Conservation (phyloP, 305 asterid genomes). For the Plantago coronopus region DNA sequence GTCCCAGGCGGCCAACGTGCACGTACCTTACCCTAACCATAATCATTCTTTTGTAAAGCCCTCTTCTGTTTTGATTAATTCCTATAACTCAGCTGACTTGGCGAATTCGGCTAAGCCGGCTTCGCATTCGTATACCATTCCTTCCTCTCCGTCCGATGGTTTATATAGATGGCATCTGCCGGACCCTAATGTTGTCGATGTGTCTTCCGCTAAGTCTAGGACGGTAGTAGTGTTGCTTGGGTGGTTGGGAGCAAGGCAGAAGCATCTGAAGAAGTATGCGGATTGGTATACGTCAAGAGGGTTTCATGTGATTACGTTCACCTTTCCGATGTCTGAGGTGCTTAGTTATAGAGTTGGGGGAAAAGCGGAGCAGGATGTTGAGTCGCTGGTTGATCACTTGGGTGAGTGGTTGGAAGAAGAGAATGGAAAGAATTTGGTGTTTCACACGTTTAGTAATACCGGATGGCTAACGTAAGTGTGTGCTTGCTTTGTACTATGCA, state of each 20-base stretch:
- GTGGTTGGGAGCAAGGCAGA: constrained; percentile 96
- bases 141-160: constrained; percentile 49
- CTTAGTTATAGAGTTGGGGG: constrained; percentile 87
- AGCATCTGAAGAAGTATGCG: constrained; percentile 74
- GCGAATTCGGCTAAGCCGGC: constrained; percentile 54
- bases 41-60: constrained; percentile 36
- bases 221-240: constrained; percentile 91
- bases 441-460: constrained; percentile 90
- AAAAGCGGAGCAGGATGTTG: constrained; percentile 74
- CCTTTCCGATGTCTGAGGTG: constrained; percentile 84
- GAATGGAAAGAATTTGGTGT: constrained; percentile 69
- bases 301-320: constrained; percentile 80
- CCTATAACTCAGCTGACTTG: constrained; percentile 54
- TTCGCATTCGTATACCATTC: constrained; percentile 25
- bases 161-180: constrained; percentile 90
- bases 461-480: constrained; percentile 86
- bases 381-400: constrained; percentile 69
- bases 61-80: constrained; percentile 42
- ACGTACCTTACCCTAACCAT: constrained; percentile 29
- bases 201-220: constrained; percentile 51
- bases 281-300: constrained; percentile 89
- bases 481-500: neutral
- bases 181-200: constrained; percentile 39
- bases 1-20: constrained; percentile 25
- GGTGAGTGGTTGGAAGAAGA: constrained; percentile 95